These are phyloP conservation scores for Tulasnella sp. DNA, from an alignment of 768 basidiomycete genomes.

Conservation along the genomic window DNA sequence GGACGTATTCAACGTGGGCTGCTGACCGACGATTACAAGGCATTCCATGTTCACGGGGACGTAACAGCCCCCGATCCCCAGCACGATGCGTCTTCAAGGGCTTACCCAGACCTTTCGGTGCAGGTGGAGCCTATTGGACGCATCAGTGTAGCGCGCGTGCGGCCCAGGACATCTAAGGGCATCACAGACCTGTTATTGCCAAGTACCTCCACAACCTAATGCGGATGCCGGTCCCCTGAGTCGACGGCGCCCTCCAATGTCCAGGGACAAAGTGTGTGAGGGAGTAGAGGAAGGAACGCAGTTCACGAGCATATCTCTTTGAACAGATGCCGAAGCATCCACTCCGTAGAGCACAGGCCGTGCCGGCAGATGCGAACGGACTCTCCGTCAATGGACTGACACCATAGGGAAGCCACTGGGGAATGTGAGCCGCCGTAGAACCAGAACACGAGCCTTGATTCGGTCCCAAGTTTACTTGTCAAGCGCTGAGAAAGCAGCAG, in stretches of 20 bases:
- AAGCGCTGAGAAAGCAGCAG: too few relatives aligned
- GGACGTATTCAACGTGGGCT: slow-evolving; percentile 83
- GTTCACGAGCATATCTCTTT: too few relatives aligned
- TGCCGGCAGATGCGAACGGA: too few relatives aligned
- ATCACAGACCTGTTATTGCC: slow-evolving; percentile 88
- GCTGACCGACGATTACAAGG: slow-evolving; percentile 81
- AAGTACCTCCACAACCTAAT: slow-evolving; percentile 76
- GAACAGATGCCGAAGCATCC: too few relatives aligned
- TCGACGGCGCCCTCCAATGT: background rate
- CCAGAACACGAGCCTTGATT: slow-evolving; percentile 57
- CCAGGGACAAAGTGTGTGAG: slow-evolving; percentile 66
- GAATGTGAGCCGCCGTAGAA: too few relatives aligned
- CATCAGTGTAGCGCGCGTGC: slow-evolving; percentile 82
- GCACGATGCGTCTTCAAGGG: slow-evolving; percentile 69
- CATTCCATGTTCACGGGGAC: slow-evolving; percentile 86
- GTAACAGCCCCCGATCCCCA: slow-evolving; percentile 86
- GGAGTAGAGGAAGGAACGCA: too few relatives aligned
- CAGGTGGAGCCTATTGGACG: slow-evolving; percentile 74
- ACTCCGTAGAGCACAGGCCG: too few relatives aligned
- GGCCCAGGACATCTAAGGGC: slow-evolving; percentile 84
- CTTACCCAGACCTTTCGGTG: slow-evolving; percentile 65
- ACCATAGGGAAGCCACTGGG: too few relatives aligned
- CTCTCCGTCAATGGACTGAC: too few relatives aligned
- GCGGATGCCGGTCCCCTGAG: slow-evolving; percentile 1
- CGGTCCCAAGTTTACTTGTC: slow-evolving; percentile 75